phyloP scores from a whole-genome alignment of 1,284 basidiomycete species.

The Trichosporon faecale region DNA sequence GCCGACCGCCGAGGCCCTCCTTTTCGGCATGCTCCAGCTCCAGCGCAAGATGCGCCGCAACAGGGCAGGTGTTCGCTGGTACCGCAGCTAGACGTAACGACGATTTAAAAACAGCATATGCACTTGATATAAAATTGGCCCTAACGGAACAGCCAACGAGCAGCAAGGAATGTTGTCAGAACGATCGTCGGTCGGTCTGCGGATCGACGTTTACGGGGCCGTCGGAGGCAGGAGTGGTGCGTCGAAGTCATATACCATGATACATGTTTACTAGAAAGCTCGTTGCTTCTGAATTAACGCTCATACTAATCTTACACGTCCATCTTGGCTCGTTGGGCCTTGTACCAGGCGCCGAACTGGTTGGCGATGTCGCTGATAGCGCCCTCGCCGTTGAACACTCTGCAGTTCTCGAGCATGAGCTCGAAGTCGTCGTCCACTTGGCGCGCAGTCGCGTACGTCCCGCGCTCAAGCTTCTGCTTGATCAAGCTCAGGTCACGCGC shows the following conservation, averaged over 20 bases:
- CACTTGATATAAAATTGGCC: conserved; percentile 12
- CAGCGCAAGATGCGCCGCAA: conserved; percentile 95
- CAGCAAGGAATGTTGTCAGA: background rate
- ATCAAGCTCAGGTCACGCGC: conserved; percentile 85
- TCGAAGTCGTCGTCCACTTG: conserved; percentile 48
- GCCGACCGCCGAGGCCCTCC: conserved; percentile 79
- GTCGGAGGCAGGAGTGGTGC: background rate
- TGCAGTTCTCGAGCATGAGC: conserved; percentile 49
- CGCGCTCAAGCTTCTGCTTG: conserved; percentile 68
- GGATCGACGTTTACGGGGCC: background rate
- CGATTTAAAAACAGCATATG: conserved; percentile 13
- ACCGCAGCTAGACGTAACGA: conserved; percentile 42
- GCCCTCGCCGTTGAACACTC: conserved; percentile 47
- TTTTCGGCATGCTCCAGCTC: conserved; percentile 91
- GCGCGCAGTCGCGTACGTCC: conserved; percentile 31
- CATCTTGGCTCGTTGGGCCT: conserved; percentile 38
- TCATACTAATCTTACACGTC: conserved; percentile 23
- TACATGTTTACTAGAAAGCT: conserved; percentile 6
- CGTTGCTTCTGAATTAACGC: background rate
- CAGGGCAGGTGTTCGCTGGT: conserved; percentile 89
- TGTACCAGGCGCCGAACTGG: conserved; percentile 43
- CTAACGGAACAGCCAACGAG: background rate
- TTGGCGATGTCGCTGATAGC: conserved; percentile 39
- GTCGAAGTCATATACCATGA: conserved; percentile 5
- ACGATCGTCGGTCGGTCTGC: background rate